Evolutionary conservation across 352 stramenopile species (phyloP).

Genomic region (Peronosclerospora sorghi): DNA sequence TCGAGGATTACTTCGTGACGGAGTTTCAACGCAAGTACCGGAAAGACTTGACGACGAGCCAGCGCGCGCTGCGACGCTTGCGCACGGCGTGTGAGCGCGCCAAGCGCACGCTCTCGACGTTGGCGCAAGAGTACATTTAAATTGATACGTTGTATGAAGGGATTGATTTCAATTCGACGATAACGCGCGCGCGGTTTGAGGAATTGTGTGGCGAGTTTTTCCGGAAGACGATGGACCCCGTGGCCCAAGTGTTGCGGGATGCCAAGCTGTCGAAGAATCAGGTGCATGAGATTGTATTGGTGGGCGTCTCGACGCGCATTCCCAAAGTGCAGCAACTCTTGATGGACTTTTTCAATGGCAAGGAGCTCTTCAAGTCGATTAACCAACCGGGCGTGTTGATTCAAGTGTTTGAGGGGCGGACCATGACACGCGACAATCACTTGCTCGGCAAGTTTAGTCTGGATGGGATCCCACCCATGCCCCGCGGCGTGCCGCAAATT

Average conservation of each 20-base stretch:
- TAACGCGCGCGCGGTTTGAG: too few species aligned
- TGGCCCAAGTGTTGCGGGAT: too few species aligned
- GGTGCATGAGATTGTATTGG: slow-evolving; percentile 70
- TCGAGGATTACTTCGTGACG: too few species aligned
- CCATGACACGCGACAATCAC: slow-evolving; percentile 91
- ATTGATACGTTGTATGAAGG: too few species aligned
- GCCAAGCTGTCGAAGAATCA: too few species aligned
- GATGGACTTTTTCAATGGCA: slow-evolving; percentile 51
- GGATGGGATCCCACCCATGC: slow-evolving; percentile 76
- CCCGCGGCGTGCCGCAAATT: slow-evolving; percentile 77
- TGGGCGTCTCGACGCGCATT: slow-evolving; percentile 71
- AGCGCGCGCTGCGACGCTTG: slow-evolving; percentile 86
- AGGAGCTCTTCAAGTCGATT: slow-evolving; percentile 69
- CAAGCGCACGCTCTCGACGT: too few species aligned
- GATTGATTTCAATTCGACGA: too few species aligned
- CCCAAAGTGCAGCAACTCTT: slow-evolving; percentile 55
- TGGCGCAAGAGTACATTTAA: too few species aligned
- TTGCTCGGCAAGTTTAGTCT: slow-evolving; percentile 85
- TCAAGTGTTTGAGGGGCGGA: slow-evolving; percentile 86
- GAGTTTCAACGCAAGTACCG: too few species aligned
- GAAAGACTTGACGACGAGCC: slow-evolving; percentile 83
- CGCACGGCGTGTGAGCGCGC: too few species aligned
- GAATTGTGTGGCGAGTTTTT: slow-evolving; percentile 88
- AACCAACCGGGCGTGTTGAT: slow-evolving; percentile 82
- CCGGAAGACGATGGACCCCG: slow-evolving; percentile 83